These are phyloP conservation scores for Solanum ossicruentum DNA, from an alignment of 257 asterid species.

Conservation along the genomic window DNA sequence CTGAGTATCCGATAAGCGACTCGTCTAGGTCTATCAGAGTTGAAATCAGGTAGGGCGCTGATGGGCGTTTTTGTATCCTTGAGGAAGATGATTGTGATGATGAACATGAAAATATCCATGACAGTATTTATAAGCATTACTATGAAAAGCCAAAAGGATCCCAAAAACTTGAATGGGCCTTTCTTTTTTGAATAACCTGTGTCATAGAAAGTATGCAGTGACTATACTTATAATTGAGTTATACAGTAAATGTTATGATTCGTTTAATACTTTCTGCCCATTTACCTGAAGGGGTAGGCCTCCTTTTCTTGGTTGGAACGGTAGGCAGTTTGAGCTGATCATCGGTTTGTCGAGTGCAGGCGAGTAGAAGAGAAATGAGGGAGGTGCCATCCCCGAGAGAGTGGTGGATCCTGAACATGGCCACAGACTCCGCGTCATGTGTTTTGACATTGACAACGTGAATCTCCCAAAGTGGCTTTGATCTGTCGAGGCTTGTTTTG, in stretches of 20 bases:
- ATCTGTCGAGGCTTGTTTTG: neutral
- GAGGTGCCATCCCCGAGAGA: slow-evolving; percentile 5
- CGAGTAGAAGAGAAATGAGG: neutral
- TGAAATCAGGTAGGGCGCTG: neutral
- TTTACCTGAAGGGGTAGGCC: neutral
- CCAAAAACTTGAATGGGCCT: neutral
- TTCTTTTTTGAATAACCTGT: neutral
- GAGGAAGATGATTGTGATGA: neutral
- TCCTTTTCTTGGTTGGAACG: neutral
- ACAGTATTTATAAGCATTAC: neutral
- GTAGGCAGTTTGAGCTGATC: neutral
- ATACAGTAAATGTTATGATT: too few relatives aligned
- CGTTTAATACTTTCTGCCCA: too few relatives aligned
- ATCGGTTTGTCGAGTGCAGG: neutral
- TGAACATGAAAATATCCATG: neutral
- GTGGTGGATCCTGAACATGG: neutral
- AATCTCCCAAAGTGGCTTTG: slow-evolving; percentile 4
- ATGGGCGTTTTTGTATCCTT: neutral
- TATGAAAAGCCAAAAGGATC: neutral
- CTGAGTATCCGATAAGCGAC: neutral
- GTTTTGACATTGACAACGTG: neutral
- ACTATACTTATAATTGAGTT: too few relatives aligned
- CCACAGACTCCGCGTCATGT: neutral
- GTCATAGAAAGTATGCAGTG: too few relatives aligned
- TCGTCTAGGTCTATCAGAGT: neutral